Evolutionary conservation across 306 rosid species (phyloP).

Genomic region (Casuarina cunninghamiana): DNA sequence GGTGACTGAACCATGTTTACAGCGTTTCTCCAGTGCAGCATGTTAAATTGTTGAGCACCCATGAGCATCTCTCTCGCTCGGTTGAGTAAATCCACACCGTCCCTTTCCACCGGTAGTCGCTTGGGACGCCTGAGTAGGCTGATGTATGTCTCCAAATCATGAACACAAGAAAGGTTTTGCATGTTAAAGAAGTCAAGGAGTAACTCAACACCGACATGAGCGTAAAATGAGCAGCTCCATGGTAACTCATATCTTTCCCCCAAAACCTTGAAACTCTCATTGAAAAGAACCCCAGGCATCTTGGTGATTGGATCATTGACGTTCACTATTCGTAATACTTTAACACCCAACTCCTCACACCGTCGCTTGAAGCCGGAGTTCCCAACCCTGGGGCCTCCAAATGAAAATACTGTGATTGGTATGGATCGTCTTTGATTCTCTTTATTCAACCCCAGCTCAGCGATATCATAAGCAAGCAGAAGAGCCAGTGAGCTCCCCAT

Average conservation of each 20-base stretch:
- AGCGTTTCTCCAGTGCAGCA: constrained; percentile 31
- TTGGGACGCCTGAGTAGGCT: constrained; percentile 49
- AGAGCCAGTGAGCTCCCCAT: constrained; percentile 91
- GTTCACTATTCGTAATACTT: constrained; percentile 66
- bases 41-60: constrained; percentile 35
- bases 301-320: constrained; percentile 88
- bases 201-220: constrained; percentile 89
- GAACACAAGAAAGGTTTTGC: constrained; percentile 89
- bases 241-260: constrained; percentile 56
- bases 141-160: constrained; percentile 74
- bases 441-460: constrained; percentile 68
- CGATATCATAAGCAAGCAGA: constrained; percentile 81
- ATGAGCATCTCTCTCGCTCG: constrained; percentile 38
- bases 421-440: background rate
- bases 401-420: constrained; percentile 71
- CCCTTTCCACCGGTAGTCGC: constrained; percentile 3
- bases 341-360: constrained; percentile 83
- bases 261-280: constrained; percentile 85
- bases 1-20: constrained; percentile 32
- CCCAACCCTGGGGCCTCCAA: constrained; percentile 91
- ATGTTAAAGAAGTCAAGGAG: constrained; percentile 73
- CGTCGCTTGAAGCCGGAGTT: constrained; percentile 63
- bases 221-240: constrained; percentile 73
- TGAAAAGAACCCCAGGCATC: constrained; percentile 78
- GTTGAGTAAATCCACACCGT: constrained; percentile 33